A percentile compares a stretch with the other conserved stretches of the same genome.
Evolutionary conservation across 2,329 filamentous ascomycete genomes (phyloP).

Genomic region (Aspergillus pseudonomiae): DNA sequence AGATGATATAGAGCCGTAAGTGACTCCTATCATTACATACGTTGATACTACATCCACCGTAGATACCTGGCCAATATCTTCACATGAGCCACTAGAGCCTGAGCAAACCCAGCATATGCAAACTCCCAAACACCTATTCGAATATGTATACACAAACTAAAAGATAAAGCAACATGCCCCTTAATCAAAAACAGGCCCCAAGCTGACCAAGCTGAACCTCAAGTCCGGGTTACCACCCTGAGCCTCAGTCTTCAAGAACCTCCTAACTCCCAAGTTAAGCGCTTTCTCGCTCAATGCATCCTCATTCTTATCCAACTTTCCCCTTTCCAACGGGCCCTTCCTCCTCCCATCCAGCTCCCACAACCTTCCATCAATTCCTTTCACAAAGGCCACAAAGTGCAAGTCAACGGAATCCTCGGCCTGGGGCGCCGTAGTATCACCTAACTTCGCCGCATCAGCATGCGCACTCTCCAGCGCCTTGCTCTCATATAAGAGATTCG

Average conservation of each 20-base stretch:
- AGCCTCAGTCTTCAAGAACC: conserved; percentile 62
- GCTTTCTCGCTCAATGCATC: conserved; percentile 77
- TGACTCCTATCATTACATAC: not conserved
- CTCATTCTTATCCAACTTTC: conserved; percentile 61
- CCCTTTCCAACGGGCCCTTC: conserved; percentile 73
- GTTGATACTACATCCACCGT: not conserved
- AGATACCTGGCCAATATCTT: not conserved
- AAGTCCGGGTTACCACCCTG: conserved; percentile 59
- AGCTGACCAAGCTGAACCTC: conserved; percentile 65
- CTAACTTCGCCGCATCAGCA: conserved; percentile 71
- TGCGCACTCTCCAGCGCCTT: conserved; percentile 77
- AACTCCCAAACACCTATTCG: not conserved
- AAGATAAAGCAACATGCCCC: not conserved
- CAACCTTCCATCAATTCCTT: conserved; percentile 68
- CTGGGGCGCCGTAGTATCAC: conserved; percentile 76
- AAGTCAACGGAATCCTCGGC: conserved; percentile 84
- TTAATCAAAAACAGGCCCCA: conserved; percentile 59
- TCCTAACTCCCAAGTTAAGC: conserved; percentile 68
- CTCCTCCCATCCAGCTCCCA: conserved; percentile 81
- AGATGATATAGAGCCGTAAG: not conserved
- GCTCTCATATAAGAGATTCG: conserved; percentile 76
- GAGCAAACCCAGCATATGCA: not conserved
- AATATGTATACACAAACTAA: not conserved
- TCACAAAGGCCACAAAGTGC: conserved; percentile 95
- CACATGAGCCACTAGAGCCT: not conserved